Evolutionary conservation across 192 early-diverging fungal species (phyloP).

Genomic region (Coemansia sp.): DNA sequence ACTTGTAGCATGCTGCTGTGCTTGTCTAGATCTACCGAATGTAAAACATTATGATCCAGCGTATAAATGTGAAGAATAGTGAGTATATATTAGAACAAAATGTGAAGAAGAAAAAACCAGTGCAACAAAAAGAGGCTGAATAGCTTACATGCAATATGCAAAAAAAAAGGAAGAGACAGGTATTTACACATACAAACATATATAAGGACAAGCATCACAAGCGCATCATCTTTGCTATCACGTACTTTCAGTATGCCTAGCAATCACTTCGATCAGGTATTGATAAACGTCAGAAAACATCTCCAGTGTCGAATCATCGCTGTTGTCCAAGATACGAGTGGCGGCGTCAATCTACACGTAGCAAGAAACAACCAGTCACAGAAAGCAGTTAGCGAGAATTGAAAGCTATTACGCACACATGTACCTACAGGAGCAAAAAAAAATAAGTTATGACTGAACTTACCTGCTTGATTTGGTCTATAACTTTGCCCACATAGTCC

Average conservation of each 20-base stretch:
- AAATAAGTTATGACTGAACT: background rate
- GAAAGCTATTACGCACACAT: background rate
- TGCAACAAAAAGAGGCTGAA: background rate
- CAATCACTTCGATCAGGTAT: slow-evolving; percentile 49
- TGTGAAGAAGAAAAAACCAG: background rate
- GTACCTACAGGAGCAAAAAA: background rate
- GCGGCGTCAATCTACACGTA: slow-evolving; percentile 30
- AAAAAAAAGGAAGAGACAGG: background rate
- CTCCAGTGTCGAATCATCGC: slow-evolving; percentile 24
- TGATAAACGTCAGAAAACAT: slow-evolving; percentile 52
- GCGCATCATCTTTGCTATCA: slow-evolving; percentile 11
- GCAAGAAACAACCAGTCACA: background rate
- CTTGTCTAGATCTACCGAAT: background rate
- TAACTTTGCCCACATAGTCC: slow-evolving; percentile 38
- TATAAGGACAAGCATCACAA: background rate
- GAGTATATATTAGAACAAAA: slow-evolving; percentile 17
- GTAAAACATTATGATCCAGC: background rate
- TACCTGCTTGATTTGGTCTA: slow-evolving; percentile 36
- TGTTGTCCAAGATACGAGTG: background rate
- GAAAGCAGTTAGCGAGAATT: background rate
- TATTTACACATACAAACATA: slow-evolving; percentile 1
- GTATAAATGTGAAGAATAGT: no score
- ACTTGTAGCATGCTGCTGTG: background rate
- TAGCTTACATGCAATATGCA: slow-evolving; percentile 3
- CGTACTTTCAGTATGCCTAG: slow-evolving; percentile 55